Evolutionary conservation across 768 basidiomycete genomes (phyloP).

Genomic region (Collybiopsis confluens): DNA sequence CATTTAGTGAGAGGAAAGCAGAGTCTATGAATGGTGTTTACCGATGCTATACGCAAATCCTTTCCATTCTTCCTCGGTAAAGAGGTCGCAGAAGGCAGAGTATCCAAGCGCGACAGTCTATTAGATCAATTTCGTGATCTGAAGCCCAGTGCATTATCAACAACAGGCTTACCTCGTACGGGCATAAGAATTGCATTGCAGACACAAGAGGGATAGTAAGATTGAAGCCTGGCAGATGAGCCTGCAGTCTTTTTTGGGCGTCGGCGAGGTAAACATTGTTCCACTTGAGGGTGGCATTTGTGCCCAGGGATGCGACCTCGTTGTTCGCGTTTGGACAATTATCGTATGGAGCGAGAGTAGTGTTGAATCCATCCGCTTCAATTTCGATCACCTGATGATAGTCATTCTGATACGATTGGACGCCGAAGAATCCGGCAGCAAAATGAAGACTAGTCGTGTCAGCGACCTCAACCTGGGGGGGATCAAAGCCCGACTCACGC

Average conservation of each 20-base stretch:
- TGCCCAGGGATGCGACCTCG: constrained; percentile 39
- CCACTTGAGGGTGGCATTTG: constrained; percentile 50
- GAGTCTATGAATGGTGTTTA: constrained; percentile 8
- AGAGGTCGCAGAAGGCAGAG: constrained; percentile 72
- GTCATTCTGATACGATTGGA: constrained; percentile 41
- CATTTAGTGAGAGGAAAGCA: neutral
- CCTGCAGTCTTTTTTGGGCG: constrained; percentile 49
- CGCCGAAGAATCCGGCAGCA: constrained; percentile 58
- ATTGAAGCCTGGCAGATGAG: constrained; percentile 44
- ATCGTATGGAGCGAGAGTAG: constrained; percentile 67
- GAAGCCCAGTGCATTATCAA: too few relatives aligned
- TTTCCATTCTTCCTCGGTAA: constrained; percentile 79
- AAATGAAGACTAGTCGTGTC: constrained; percentile 39
- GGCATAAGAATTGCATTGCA: constrained; percentile 64
- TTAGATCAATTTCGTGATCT: too few relatives aligned
- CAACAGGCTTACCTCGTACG: constrained; percentile 55
- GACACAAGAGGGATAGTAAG: constrained; percentile 50
- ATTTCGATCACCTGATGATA: constrained; percentile 64
- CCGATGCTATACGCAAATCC: constrained; percentile 62
- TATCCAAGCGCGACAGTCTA: constrained; percentile 78
- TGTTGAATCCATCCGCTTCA: constrained; percentile 55
- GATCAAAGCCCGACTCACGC: too few relatives aligned
- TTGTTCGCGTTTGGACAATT: constrained; percentile 56
- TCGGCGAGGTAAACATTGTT: constrained; percentile 52
- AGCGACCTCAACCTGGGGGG: too few relatives aligned